These are phyloP conservation scores for Tympanopsis confertula DNA, from an alignment of 2,329 filamentous ascomycete genomes.

Conservation along the genomic window DNA sequence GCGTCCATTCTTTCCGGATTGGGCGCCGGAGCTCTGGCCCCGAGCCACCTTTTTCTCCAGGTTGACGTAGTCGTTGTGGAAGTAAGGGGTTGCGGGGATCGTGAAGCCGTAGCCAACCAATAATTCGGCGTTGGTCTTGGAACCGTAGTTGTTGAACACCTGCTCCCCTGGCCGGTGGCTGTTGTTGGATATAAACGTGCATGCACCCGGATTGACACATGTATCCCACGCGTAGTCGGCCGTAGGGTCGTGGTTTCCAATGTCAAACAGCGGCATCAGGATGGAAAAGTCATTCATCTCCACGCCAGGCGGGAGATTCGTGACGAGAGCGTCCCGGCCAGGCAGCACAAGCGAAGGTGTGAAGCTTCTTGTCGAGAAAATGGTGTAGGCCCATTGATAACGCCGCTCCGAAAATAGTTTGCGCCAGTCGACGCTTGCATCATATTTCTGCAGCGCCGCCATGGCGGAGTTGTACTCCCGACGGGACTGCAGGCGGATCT, in stretches of 20 bases:
- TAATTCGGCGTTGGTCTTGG: conserved; percentile 63
- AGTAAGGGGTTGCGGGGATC: conserved; percentile 28
- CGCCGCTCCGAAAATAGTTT: conserved; percentile 21
- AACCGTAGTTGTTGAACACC: conserved; percentile 61
- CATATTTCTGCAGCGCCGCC: not conserved
- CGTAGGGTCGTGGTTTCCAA: conserved; percentile 59
- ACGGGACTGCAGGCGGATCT: too few relatives aligned
- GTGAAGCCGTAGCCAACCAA: conserved; percentile 54
- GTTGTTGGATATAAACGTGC: conserved; percentile 28
- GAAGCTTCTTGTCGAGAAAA: conserved; percentile 57
- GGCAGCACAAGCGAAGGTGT: conserved; percentile 45
- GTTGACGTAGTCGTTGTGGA: conserved; percentile 51
- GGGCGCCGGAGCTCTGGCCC: conserved; percentile 7
- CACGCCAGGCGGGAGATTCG: conserved; percentile 19
- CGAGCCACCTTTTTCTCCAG: conserved; percentile 30
- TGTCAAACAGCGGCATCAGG: conserved; percentile 59
- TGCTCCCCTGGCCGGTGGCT: conserved; percentile 36
- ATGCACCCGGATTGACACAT: conserved; percentile 22
- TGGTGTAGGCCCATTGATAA: conserved; percentile 53
- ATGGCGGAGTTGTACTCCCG: not conserved
- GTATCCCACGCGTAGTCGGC: conserved; percentile 48
- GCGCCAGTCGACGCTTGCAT: conserved; percentile 3
- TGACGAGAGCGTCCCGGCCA: conserved; percentile 14
- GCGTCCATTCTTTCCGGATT: conserved; percentile 10
- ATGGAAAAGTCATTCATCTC: conserved; percentile 51